Evolutionary conservation across 129 eudicot genomes (phyloP), one percentile per base, ranked within the genome.

Genomic region (Smallanthus sonchifolius): DNA sequence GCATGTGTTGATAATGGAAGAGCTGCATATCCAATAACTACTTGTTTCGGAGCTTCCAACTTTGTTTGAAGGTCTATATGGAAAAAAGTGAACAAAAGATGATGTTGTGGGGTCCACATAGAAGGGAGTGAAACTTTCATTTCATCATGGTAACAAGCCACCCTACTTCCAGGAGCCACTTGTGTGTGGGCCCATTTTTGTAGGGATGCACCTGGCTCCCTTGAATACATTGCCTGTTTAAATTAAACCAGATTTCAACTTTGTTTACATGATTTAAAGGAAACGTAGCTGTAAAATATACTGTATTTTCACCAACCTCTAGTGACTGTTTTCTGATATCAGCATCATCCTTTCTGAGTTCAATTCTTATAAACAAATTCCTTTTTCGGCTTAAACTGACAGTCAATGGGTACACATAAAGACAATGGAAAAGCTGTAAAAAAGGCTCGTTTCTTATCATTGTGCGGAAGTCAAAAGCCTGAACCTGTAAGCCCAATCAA

Each of bases 41-140:
- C 99, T 19, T 97, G 97, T 70, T 91, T 95, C 17, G 99, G 97
- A 79, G 97, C 94, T 82, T 95, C 99, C 45, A 95, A 78, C 86
- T 91, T 95, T 59, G 99, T 91, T 76, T 95, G 99, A 71, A 91
- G 97, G 81, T 95, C 99, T 70, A 95, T 78, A 79, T 95, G 99
- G 73, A 79, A 91, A 78, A 95, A 91, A 28, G 99, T 95, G 80
- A 95, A 95, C 65, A 95, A 78, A 72, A 95, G 95, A 77, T 95
- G 99, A 81, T 95, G 99, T 74, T 68, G 75, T 32, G 99, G 95
- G 36, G 96, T 91, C 99, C 97, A 91, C 67, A 80, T 85, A 65
- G 96, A 83, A 68, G 99, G 97, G 49, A 95, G 85, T 48, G 97
- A 87, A 81, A 91, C 97, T 91, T 95, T 95, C 65, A 95, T 70